These are phyloP conservation scores for Blastobotrys raffinosifermentans DNA, from an alignment of 1,139 yeast genomes.

Conservation along the genomic window DNA sequence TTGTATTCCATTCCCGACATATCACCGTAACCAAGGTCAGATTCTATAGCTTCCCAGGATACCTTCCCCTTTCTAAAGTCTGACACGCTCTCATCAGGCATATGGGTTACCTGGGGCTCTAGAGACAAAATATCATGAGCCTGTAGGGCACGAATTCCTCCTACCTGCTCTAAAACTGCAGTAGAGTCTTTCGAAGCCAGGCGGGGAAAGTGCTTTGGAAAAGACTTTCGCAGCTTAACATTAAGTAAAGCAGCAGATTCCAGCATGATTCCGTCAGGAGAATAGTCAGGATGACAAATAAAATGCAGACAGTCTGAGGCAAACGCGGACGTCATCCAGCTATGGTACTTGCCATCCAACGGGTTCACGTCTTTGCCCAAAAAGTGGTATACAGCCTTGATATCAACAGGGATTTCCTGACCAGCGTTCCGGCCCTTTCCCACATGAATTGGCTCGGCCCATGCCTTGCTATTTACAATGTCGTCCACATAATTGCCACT, in stretches of 20 bases:
- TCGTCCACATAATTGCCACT: constrained; percentile 41
- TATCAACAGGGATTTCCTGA: constrained; percentile 25
- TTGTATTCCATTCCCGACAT: neutral
- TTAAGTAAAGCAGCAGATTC: constrained; percentile 49
- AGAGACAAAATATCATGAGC: constrained; percentile 17
- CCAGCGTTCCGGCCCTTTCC: constrained; percentile 5
- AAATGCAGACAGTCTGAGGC: constrained; percentile 52
- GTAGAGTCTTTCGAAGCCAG: constrained; percentile 34
- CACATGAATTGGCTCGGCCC: constrained; percentile 14
- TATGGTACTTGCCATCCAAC: constrained; percentile 32
- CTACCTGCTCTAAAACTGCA: constrained; percentile 6
- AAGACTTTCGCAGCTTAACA: constrained; percentile 51
- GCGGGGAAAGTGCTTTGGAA: constrained; percentile 47
- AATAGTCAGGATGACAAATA: constrained; percentile 61
- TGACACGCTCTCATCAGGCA: constrained; percentile 5
- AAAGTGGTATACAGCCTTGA: constrained; percentile 64
- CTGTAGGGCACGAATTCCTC: constrained; percentile 13
- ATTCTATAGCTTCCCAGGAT: constrained; percentile 10
- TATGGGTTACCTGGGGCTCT: constrained; percentile 17
- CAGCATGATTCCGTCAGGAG: constrained; percentile 57
- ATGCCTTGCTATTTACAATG: constrained; percentile 21
- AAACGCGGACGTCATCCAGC: constrained; percentile 46
- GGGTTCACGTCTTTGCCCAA: constrained; percentile 61
- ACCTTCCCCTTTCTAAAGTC: constrained; percentile 13
- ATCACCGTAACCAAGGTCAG: neutral